phyloP scores from a whole-genome alignment of 179 eudicot species.

The Carnegiea gigantea region DNA sequence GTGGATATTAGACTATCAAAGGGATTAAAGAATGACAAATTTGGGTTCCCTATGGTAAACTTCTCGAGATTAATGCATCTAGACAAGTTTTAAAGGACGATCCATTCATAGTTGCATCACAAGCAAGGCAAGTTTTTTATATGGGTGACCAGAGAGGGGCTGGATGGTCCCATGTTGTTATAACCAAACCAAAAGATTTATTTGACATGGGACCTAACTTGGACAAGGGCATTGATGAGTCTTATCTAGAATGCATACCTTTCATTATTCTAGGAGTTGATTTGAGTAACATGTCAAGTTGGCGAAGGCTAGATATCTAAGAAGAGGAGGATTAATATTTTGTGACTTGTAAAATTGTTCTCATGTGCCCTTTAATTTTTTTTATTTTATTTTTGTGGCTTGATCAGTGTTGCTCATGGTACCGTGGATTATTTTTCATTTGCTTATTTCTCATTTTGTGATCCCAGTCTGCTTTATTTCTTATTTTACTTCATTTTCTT shows the following conservation, averaged over 20 bases:
- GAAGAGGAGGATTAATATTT: not conserved
- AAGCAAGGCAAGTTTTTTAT: slow-evolving; percentile 3
- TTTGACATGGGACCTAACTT: not conserved
- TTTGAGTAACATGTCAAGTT: not conserved
- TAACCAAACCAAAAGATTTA: not conserved
- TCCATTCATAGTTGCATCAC: not conserved
- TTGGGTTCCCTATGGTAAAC: not conserved
- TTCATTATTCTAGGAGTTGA: not conserved
- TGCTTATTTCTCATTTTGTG: too few relatives aligned
- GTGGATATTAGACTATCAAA: not conserved
- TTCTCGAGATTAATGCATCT: not conserved
- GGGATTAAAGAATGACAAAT: slow-evolving; percentile 1
- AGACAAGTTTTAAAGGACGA: too few relatives aligned
- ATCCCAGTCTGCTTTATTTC: too few relatives aligned
- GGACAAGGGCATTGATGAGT: not conserved
- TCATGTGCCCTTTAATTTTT: too few relatives aligned
- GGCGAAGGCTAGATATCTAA: not conserved
- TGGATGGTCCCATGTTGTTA: too few relatives aligned
- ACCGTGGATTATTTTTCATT: too few relatives aligned
- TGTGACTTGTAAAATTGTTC: too few relatives aligned
- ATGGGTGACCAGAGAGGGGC: not conserved
- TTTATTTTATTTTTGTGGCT: too few relatives aligned
- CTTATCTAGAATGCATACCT: not conserved
- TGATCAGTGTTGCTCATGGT: too few relatives aligned
- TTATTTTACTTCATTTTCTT: too few relatives aligned